phyloP scores from a whole-genome alignment of 768 basidiomycete genomes.

The Mycena haematopus region DNA sequence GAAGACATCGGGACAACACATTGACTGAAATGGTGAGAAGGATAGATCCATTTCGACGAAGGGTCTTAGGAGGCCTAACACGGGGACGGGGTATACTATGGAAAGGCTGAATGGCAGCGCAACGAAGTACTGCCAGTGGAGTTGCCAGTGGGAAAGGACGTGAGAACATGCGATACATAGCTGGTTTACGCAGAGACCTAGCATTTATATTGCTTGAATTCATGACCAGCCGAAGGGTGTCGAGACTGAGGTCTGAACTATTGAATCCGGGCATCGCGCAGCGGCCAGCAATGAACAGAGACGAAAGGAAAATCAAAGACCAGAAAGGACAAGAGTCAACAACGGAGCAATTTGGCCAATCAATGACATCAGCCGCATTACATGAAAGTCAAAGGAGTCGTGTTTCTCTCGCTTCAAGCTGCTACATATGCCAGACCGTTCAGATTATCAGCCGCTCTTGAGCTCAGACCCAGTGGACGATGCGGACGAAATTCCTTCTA shows the following conservation, averaged over 20 bases:
- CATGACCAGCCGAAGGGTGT: background rate
- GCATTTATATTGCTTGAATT: slow-evolving; percentile 9
- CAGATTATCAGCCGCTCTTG: slow-evolving; percentile 54
- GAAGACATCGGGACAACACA: slow-evolving; percentile 28
- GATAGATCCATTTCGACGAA: slow-evolving; percentile 2
- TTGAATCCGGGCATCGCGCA: too few relatives aligned
- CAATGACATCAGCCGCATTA: background rate
- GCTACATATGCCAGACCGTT: slow-evolving; percentile 38
- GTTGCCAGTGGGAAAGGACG: background rate
- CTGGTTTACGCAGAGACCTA: background rate
- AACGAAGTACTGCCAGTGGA: background rate
- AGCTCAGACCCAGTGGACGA: slow-evolving; percentile 46
- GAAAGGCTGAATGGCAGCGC: background rate
- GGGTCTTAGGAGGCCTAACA: background rate
- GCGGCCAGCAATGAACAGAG: too few relatives aligned
- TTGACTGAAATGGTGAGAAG: slow-evolving; percentile 14
- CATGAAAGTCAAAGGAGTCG: background rate
- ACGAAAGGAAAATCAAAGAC: too few relatives aligned
- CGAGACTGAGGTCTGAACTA: too few relatives aligned
- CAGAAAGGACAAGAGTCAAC: too few relatives aligned
- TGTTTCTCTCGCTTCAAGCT: background rate
- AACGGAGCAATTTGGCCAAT: too few relatives aligned
- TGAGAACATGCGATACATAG: slow-evolving; percentile 1
- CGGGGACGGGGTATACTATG: background rate
- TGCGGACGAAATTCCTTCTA: slow-evolving; percentile 34